Conservation (phyloP, 345 rosid species). For the Camelina hispida region DNA sequence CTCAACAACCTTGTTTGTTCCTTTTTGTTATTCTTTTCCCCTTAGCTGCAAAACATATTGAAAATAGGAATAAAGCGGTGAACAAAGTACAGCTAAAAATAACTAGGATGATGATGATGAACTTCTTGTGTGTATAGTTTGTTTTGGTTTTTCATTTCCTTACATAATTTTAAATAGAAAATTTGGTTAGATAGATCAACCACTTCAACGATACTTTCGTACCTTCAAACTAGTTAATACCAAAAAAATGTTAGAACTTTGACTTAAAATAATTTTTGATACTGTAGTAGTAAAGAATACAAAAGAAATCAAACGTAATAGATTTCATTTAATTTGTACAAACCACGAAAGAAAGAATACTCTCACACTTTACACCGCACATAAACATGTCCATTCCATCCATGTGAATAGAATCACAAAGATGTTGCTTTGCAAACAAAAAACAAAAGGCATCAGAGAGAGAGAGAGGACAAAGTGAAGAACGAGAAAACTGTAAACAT, state of each 20-base stretch:
- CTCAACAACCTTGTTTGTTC: constrained; percentile 32
- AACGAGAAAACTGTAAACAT: not conserved
- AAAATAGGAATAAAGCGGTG: constrained; percentile 25
- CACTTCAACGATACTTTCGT: constrained; percentile 31
- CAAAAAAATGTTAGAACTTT: constrained; percentile 11
- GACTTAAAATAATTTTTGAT: too few relatives aligned
- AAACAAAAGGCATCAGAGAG: not conserved
- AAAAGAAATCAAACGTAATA: constrained; percentile 16
- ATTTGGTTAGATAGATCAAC: constrained; percentile 34
- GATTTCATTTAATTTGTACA: not conserved
- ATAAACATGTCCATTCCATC: not conserved
- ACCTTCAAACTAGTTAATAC: not conserved
- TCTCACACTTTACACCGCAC: constrained; percentile 27
- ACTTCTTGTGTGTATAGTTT: constrained; percentile 10
- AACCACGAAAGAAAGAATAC: not conserved
- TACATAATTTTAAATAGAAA: not conserved
- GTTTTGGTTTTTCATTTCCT: constrained; percentile 7
- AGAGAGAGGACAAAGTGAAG: not conserved
- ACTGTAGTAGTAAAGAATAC: too few relatives aligned
- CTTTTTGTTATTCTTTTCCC: not conserved
- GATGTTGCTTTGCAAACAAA: not conserved
- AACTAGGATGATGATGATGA: constrained; percentile 18
- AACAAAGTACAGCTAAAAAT: constrained; percentile 13
- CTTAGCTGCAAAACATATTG: constrained; percentile 9
- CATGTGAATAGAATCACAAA: constrained; percentile 13